phyloP scores from a whole-genome alignment of 1,139 yeast species.

The Saccharomyces pastorianus region DNA sequence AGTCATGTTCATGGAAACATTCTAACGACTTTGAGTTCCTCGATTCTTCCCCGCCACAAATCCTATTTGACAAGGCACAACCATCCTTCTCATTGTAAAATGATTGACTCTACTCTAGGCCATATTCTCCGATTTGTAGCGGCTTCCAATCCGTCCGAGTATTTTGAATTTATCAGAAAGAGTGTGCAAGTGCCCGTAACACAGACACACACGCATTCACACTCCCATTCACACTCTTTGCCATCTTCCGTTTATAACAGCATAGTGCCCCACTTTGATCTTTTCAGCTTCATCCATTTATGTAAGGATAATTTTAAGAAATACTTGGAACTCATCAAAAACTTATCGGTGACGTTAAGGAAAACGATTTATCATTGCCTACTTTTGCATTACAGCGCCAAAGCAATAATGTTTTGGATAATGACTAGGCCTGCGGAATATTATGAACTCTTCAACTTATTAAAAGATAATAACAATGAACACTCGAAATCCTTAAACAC shows the following conservation, averaged over 20 bases:
- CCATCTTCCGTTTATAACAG: neutral
- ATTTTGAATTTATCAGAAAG: constrained; percentile 15
- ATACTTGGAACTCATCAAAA: constrained; percentile 21
- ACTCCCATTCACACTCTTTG: neutral
- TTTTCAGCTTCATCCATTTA: constrained; percentile 23
- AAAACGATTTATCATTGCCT: constrained; percentile 23
- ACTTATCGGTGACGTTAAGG: constrained; percentile 15
- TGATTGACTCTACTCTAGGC: constrained; percentile 22
- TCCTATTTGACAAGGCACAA: constrained; percentile 11
- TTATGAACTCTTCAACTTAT: constrained; percentile 8
- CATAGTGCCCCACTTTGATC: constrained; percentile 21
- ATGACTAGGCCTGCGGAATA: constrained; percentile 28
- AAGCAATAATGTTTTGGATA: constrained; percentile 27
- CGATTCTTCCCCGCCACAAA: constrained; percentile 19
- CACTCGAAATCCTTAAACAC: constrained; percentile 1
- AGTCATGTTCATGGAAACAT: constrained; percentile 12
- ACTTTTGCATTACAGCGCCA: constrained; percentile 24
- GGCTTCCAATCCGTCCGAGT: constrained; percentile 29
- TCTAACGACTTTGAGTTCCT: constrained; percentile 6
- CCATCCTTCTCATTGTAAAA: constrained; percentile 10
- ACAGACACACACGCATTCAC: neutral
- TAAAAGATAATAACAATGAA: constrained; percentile 5
- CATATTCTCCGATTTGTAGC: constrained; percentile 24
- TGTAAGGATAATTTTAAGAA: constrained; percentile 16
- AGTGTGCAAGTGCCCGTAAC: constrained; percentile 18